Evolutionary conservation across 2,329 filamentous ascomycete genomes (phyloP).

Genomic region (Nigrospora oryzae): DNA sequence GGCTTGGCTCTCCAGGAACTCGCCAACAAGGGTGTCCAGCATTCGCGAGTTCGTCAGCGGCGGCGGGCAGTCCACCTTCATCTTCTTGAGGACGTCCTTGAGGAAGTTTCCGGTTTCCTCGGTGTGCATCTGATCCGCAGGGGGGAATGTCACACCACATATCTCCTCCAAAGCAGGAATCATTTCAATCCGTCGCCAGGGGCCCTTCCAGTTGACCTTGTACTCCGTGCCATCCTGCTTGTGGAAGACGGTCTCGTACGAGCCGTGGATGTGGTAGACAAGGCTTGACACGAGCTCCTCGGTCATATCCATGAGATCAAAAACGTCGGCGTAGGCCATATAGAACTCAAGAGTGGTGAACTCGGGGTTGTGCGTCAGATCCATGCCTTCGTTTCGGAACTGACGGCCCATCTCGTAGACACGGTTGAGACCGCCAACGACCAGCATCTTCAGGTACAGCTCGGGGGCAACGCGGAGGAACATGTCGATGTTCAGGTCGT

Average conservation of each 20-base stretch:
- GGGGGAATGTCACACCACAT: constrained; percentile 87
- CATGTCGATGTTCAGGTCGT: constrained; percentile 89
- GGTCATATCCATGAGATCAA: constrained; percentile 84
- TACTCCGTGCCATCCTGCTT: constrained; percentile 81
- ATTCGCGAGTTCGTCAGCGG: constrained; percentile 92
- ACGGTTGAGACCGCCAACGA: constrained; percentile 87
- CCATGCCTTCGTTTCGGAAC: constrained; percentile 89
- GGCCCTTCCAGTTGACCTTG: constrained; percentile 91
- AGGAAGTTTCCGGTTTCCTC: constrained; percentile 84
- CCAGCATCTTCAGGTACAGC: constrained; percentile 90
- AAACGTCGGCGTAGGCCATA: constrained; percentile 83
- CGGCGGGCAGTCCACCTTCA: constrained; percentile 79
- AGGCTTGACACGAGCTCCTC: constrained; percentile 88
- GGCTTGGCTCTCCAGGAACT: constrained; percentile 75
- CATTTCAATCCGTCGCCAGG: constrained; percentile 94
- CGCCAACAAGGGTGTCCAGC: constrained; percentile 89
- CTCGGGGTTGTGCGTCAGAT: constrained; percentile 94
- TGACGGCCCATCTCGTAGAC: constrained; percentile 95
- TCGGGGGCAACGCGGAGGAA: constrained; percentile 94
- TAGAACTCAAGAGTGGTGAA: constrained; percentile 99
- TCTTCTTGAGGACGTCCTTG: constrained; percentile 54
- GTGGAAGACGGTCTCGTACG: constrained; percentile 77
- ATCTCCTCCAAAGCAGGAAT: constrained; percentile 86
- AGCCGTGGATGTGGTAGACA: constrained; percentile 81
- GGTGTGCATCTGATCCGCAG: constrained; percentile 82